Evolutionary conservation across 2,329 filamentous ascomycete species (phyloP).

Genomic region (Amphichorda felina): DNA sequence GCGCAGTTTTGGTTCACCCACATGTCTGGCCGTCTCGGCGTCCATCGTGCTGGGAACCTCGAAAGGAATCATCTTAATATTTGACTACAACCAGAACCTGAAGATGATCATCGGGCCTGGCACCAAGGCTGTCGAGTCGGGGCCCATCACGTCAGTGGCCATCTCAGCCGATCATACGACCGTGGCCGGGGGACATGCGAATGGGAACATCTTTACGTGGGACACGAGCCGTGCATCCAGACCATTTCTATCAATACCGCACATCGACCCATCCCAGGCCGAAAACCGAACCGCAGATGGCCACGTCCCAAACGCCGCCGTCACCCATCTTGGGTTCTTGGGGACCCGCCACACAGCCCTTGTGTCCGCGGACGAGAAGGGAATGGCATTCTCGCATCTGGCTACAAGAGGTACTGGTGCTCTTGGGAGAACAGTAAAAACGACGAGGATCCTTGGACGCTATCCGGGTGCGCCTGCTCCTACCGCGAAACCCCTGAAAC

Average conservation of each 20-base stretch:
- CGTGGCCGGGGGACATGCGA: constrained; percentile 78
- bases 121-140: constrained; percentile 88
- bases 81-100: constrained; percentile 93
- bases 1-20: constrained; percentile 84
- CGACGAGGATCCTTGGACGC: constrained; percentile 77
- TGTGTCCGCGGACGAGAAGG: constrained; percentile 85
- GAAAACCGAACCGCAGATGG: constrained; percentile 64
- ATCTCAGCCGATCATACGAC: constrained; percentile 91
- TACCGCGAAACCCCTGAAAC: constrained; percentile 61
- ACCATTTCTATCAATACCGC: constrained; percentile 80
- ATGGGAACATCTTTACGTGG: constrained; percentile 94
- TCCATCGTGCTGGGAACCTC: constrained; percentile 85
- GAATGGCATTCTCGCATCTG: constrained; percentile 97
- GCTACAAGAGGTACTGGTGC: constrained; percentile 84
- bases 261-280: constrained; percentile 54
- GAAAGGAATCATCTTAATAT: constrained; percentile 88
- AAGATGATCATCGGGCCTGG: constrained; percentile 90
- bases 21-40: constrained; percentile 79
- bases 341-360: constrained; percentile 88
- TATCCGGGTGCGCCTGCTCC: constrained; percentile 65
- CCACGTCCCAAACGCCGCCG: constrained; percentile 63
- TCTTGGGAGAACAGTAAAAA: constrained; percentile 76
- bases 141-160: constrained; percentile 74
- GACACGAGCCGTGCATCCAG: constrained; percentile 72
- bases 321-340: constrained; percentile 89